Percentiles rank a stretch among this genome's conserved stretches.
These are phyloP conservation scores for Aspergillus spinulosporus DNA, from an alignment of 2,329 filamentous ascomycete genomes.

Conservation along the genomic window DNA sequence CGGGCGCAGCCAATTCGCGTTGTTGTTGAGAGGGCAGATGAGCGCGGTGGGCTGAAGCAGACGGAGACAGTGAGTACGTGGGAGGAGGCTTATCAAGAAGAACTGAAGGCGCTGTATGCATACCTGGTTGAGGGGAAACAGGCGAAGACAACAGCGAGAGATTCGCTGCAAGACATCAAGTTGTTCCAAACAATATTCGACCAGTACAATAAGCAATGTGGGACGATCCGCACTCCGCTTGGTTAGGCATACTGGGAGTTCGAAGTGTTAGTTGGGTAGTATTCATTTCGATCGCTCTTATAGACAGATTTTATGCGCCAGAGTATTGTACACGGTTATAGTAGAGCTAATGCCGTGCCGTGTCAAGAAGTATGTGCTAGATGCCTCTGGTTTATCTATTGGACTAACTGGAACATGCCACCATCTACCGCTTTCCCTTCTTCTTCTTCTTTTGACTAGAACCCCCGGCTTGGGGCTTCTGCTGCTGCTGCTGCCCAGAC, in stretches of 20 bases:
- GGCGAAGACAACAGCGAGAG: constrained; percentile 37
- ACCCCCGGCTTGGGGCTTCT: constrained; percentile 36
- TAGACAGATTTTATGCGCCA: too few relatives aligned
- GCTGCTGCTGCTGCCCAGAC: constrained; percentile 32
- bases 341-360: too few relatives aligned
- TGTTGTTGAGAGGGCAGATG: constrained; percentile 35
- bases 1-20: constrained; percentile 56
- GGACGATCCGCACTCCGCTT: constrained; percentile 36
- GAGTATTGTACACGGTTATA: too few relatives aligned
- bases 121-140: constrained; percentile 32
- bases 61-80: constrained; percentile 35
- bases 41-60: constrained; percentile 27
- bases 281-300: too few relatives aligned
- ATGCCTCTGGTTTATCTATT: too few relatives aligned
- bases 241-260: constrained; percentile 22
- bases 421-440: constrained; percentile 41
- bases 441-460: constrained; percentile 55
- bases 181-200: constrained; percentile 38
- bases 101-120: constrained; percentile 39
- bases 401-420: neutral
- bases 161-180: constrained; percentile 41
- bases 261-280: too few relatives aligned
- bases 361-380: too few relatives aligned
- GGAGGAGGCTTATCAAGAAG: constrained; percentile 40
- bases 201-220: constrained; percentile 39